Evolutionary conservation across 495 filamentous ascomycete species (phyloP), one percentile per base, ranked within the genome.

Genomic region (Tuber brumale): DNA sequence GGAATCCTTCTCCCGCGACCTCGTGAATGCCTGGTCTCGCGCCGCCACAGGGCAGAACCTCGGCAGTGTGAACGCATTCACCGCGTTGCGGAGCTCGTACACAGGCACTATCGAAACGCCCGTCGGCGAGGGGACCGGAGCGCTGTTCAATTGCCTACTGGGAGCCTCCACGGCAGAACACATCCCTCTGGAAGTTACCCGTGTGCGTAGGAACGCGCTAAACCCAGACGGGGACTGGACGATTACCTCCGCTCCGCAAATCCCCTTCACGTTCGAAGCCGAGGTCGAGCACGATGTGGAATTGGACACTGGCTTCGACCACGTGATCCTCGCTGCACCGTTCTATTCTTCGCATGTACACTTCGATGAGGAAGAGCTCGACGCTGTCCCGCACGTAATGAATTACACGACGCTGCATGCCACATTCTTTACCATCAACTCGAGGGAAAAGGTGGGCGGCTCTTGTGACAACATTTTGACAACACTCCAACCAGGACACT

Each of bases 41-140:
- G 95, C 97, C 41, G 97, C 97, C 82, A 97, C 97, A 85, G 94
- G 91, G 0, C 92, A 95, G 77, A 97, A 99, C 78, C 83, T 99
- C 18, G 86, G 84, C 6, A 84, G 89, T 61, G 94, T 98, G 44
- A 94, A 97, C 80, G 96, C 92, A 3, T 84, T 99, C 43, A 92
- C 75, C 6, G 79, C 80, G 12, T 71, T 82, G 73, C 51, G 69
- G 19, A 69, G 79, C 16, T 69, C 66, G 92, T 79, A 90, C 92
- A 1, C 94, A 95, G 91, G 94, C 93, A 61, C 51, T 16, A 61
- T 61, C 12, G 51, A 61, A 92, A 91, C 93, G 7, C 90, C 93
- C 0, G 91, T 94, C 71, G 92, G 92, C 1, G 92, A 94, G 0
- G 89, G 93, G 82, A 85, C 91, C 1, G 87, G 97, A 10, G 90